Evolutionary conservation across 2,329 filamentous ascomycete genomes (phyloP).

Genomic region (Thielaviopsis punctulata): DNA sequence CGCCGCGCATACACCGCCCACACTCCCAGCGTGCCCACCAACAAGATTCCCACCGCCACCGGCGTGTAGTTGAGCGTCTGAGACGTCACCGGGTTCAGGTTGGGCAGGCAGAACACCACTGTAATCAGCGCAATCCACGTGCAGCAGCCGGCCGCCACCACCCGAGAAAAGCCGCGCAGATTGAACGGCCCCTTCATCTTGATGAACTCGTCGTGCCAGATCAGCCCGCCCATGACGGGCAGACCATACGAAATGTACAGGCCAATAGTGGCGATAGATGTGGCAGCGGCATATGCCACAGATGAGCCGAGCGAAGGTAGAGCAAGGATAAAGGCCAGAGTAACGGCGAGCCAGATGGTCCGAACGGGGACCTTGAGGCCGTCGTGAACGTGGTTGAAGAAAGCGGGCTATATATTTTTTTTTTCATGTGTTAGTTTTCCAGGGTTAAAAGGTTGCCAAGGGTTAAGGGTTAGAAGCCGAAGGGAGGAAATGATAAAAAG

Average conservation of each 20-base stretch:
- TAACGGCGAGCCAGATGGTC: conserved; percentile 38
- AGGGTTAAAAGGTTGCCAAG: background rate
- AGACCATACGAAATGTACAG: conserved; percentile 41
- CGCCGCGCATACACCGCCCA: conserved; percentile 35
- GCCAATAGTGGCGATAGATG: conserved; percentile 40
- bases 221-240: conserved; percentile 35
- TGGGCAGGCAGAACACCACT: conserved; percentile 39
- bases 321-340: conserved; percentile 35
- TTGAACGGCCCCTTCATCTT: conserved; percentile 38
- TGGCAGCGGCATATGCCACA: conserved; percentile 40
- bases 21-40: conserved; percentile 25
- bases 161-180: conserved; percentile 26
- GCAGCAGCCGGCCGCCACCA: conserved; percentile 29
- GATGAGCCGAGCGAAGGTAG: conserved; percentile 35
- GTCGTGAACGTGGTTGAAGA: conserved; percentile 36
- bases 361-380: conserved; percentile 32
- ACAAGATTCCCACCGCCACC: conserved; percentile 40
- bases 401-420: conserved; percentile 21
- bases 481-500: background rate
- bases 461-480: background rate
- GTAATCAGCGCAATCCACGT: conserved; percentile 38
- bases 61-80: conserved; percentile 43
- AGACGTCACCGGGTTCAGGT: conserved; percentile 35
- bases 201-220: conserved; percentile 32
- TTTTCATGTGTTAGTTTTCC: background rate